A percentile compares a stretch with the other conserved stretches of the same genome.
Conservation (phyloP, 176 grass and related monocot genomes). For the Lolium rigidum region DNA sequence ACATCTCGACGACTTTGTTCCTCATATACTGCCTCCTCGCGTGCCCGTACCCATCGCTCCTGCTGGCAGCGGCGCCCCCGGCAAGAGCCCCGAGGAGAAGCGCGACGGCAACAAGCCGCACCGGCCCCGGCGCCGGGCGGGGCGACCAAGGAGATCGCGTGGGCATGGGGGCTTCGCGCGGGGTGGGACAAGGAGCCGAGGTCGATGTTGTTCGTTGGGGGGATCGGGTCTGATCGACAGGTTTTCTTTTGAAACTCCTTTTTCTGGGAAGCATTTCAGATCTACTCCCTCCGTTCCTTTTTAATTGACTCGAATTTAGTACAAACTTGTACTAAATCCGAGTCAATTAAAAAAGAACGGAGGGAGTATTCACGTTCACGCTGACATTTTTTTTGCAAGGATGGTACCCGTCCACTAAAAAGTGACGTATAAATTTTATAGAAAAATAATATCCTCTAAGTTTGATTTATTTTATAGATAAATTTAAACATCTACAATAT, state of each 20-base stretch:
- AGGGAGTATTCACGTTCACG: no score
- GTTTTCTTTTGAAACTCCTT: not conserved
- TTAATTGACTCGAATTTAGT: no score
- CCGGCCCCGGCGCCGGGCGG: not conserved
- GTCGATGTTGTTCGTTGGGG: slow-evolving; percentile 14
- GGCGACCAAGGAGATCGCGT: slow-evolving; percentile 44
- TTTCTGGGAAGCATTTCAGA: not conserved
- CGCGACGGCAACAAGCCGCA: slow-evolving; percentile 16
- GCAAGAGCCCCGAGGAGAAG: slow-evolving; percentile 41
- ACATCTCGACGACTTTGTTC: slow-evolving; percentile 90
- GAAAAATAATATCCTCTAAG: no score
- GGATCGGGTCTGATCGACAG: slow-evolving; percentile 38
- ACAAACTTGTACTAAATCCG: no score
- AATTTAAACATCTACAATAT: no score
- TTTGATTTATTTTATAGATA: no score
- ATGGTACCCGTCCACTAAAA: no score
- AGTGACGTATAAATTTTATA: no score
- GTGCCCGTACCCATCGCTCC: slow-evolving; percentile 55
- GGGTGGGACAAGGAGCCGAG: slow-evolving; percentile 10
- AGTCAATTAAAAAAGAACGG: no score
- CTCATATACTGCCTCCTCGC: slow-evolving; percentile 70
- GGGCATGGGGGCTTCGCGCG: slow-evolving; percentile 31
- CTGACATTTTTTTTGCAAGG: no score
- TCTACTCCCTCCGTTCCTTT: no score
- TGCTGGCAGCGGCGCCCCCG: not conserved